Base-by-base conservation (phyloP, 2,329 filamentous ascomycete species). In the Curvularia hawaiiensis region DNA sequence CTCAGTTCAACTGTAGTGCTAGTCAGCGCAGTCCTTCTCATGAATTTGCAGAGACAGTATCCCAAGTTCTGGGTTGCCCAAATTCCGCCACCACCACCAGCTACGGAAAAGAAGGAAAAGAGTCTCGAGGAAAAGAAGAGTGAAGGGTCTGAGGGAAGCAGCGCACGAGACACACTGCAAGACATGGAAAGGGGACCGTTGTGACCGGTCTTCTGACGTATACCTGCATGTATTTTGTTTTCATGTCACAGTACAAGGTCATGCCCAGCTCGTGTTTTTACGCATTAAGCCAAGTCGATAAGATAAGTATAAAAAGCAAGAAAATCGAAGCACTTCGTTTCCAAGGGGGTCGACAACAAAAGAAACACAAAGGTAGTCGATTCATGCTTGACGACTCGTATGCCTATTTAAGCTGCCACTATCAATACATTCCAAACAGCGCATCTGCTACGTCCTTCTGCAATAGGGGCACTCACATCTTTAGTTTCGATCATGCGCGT, bases 51-150 rank as follows among this genome's bases (percentile, higher is more conserved):
- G 44, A 67, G 79, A 33, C 75, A 77, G 51, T 82, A 79, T 61
- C 80, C 79, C 0, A 71, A 77, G 7, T 81, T 77, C 52, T 81
- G 79, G 80, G 79, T 79, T 68, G 76, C 76, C 12, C 71, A 77
- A 5, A 68, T 70, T 49, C 68, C 70, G 5, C 64, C 66, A n/a
- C 41, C 63, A 7, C 41, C 63, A 5, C 50, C 65, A 11, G 50
- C 65, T 3, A 54, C 60, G 7, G 62, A 65, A 16, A 65, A 67
- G 52, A 43, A 54, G 4, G 51, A 61, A 14, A 38, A 56, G 30
- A 53, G 59, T 18, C 14, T 40, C 3, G 43, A 54, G 16, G 33
- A 41, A 10, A 62, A 61, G 43, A 49, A 49, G 3, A 58, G 46
- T n/a, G 61, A 61, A n/a, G 50, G 52, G 0, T 66, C 64, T 1